These are phyloP conservation scores for Ganoderma boninense DNA, from an alignment of 1,284 basidiomycete species.

Conservation along the genomic window DNA sequence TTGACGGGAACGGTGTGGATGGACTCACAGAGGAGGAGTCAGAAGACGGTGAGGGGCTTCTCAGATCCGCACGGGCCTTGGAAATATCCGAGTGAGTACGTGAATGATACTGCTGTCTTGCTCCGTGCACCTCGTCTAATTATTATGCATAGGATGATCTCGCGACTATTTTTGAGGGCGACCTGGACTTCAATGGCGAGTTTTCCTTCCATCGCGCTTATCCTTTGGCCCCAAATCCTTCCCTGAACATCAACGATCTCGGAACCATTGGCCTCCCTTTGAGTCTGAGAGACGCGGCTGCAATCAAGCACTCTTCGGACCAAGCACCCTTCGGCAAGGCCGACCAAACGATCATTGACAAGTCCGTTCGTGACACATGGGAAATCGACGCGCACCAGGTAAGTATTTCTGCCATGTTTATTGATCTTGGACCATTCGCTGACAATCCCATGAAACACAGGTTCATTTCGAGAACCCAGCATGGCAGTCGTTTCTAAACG, in stretches of 20 bases:
- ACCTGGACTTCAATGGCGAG: conserved; percentile 27
- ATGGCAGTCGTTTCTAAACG: conserved; percentile 35
- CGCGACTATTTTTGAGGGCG: neutral
- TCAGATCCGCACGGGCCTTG: too few species aligned
- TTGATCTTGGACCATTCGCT: neutral
- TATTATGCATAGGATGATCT: neutral
- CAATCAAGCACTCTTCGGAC: conserved; percentile 42
- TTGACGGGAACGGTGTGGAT: too few species aligned
- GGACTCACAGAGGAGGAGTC: too few species aligned
- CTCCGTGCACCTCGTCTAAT: too few species aligned
- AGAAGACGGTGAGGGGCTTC: too few species aligned
- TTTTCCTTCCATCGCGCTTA: conserved; percentile 34
- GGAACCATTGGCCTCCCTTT: conserved; percentile 50
- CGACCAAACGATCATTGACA: conserved; percentile 38
- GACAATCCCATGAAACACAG: conserved; percentile 4
- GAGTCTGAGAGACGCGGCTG: conserved; percentile 27
- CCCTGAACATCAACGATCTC: conserved; percentile 34
- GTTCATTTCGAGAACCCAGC: conserved; percentile 34
- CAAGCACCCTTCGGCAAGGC: conserved; percentile 47
- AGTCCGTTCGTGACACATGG: conserved; percentile 40
- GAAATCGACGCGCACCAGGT: conserved; percentile 39
- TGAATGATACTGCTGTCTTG: too few species aligned
- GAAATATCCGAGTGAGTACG: too few species aligned
- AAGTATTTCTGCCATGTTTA: neutral
- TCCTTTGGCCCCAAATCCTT: conserved; percentile 35